Evolutionary conservation across 331 rosid genomes (phyloP).

Genomic region (Pyracantha coccinea): DNA sequence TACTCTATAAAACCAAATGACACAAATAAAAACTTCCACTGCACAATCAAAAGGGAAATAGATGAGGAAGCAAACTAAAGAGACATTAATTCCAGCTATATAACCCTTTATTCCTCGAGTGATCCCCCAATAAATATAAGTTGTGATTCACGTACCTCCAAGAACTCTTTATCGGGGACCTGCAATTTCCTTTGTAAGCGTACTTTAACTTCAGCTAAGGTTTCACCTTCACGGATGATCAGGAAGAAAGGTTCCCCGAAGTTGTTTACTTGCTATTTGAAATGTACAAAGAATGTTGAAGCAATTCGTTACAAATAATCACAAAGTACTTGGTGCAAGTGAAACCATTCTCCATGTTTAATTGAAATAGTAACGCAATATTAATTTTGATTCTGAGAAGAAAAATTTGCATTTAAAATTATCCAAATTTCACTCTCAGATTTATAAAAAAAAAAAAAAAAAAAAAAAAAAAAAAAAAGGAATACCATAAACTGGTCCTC

Average conservation of each 20-base stretch:
- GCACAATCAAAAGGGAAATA: constrained; percentile 1
- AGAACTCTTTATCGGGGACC: constrained; percentile 76
- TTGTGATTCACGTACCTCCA: constrained; percentile 40
- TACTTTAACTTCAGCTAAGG: constrained; percentile 67
- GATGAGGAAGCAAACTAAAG: neutral
- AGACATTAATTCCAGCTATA: neutral
- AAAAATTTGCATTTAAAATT: too few relatives aligned
- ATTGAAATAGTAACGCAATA: neutral
- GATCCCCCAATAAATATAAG: neutral
- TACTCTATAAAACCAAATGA: constrained; percentile 83
- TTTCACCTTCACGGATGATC: constrained; percentile 71
- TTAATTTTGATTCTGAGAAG: neutral
- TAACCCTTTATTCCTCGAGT: neutral
- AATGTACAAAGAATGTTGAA: neutral
- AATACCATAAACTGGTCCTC: constrained; percentile 55
- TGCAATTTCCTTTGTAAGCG: constrained; percentile 75
- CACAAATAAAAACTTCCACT: constrained; percentile 93
- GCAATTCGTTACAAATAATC: neutral
- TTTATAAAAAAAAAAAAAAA: too few relatives aligned
- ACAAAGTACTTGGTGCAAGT: neutral
- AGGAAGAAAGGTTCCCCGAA: constrained; percentile 90
- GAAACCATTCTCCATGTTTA: neutral
- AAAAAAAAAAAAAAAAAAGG: neutral
- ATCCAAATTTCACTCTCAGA: too few relatives aligned
- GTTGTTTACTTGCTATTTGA: constrained; percentile 70